Evolutionary conservation across 1,139 yeast genomes (phyloP), one percentile per base, ranked within the genome.

Genomic region (Pichia sp.): DNA sequence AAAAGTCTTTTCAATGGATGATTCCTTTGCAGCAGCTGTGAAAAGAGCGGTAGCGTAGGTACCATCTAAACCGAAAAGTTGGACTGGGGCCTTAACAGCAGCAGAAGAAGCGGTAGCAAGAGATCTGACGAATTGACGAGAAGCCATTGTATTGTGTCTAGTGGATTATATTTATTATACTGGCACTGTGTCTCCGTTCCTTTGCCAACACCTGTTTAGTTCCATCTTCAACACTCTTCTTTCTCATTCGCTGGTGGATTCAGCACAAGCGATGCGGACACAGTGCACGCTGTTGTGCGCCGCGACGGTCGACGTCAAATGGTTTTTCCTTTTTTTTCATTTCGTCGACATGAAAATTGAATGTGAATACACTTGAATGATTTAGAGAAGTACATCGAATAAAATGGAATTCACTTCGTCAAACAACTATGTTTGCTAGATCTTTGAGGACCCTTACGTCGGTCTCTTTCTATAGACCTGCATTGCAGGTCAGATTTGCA

Each of bases 41-140:
- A 84, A 92, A 61, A 92, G 78, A 44, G 99, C 97, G 54, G 88
- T 79, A 62, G 98, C 98, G 68, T 92, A 92, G 56, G 97, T 89
- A 66, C 97, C 98, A 60, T 90, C 97, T 59, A 92, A 73, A 57
- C 98, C 98, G 65, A 80, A 90, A 68, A 92, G 79, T 77, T 89
- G 96, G 57, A 90, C 85, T 52, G 97, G 97, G 53, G 95, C 94
- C 69, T 82, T 82, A 63, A 78, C 76, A 59, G 85, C 77, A 52
- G 86, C 71, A 44, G 63, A 49, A 42, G 62, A 59, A 36, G 64
- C 61, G 26, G 65, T 59, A 43, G 66, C 66, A 74, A 87, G 69
- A 53, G 84, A 71, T 73, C 92, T 85, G 68, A 74, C 67, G 69
- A 82, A 81, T 61, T 77, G 74, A 75, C 86, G 84, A 62, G 82